Conservation (phyloP, 2,329 filamentous ascomycete genomes). For the Exophiala sp. region DNA sequence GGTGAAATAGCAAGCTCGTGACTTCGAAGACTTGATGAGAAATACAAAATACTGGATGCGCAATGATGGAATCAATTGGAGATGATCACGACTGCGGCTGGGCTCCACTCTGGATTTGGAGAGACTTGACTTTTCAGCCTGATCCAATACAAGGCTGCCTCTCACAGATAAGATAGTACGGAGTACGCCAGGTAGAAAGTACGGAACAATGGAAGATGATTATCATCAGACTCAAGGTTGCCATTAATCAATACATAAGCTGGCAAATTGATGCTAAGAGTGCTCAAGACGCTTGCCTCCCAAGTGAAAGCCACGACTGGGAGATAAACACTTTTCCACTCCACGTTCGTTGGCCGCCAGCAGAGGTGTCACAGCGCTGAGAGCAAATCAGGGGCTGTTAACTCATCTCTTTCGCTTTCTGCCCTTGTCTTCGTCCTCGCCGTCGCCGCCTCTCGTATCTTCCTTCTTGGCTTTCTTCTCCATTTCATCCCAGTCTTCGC, state of each 20-base stretch:
- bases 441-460: constrained; percentile 37
- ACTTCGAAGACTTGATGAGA: constrained; percentile 10
- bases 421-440: constrained; percentile 44
- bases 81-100: background rate
- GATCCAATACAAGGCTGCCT: too few species aligned
- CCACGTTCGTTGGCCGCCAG: background rate
- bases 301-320: too few species aligned
- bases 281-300: too few species aligned
- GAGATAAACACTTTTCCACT: too few species aligned
- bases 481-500: constrained; percentile 32
- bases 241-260: too few species aligned
- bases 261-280: too few species aligned
- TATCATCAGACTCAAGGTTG: too few species aligned
- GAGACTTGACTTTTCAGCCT: too few species aligned
- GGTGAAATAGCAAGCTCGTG: background rate
- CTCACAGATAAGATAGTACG: too few species aligned
- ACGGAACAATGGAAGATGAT: too few species aligned
- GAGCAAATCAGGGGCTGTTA: background rate
- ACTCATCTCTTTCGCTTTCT: constrained; percentile 39
- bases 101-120: background rate
- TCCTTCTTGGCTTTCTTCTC: constrained; percentile 32
- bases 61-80: background rate
- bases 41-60: constrained; percentile 11
- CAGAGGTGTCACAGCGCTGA: background rate
- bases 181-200: too few species aligned